Conservation (phyloP, 2,329 filamentous ascomycete genomes). For the Dactylellina sp. region DNA sequence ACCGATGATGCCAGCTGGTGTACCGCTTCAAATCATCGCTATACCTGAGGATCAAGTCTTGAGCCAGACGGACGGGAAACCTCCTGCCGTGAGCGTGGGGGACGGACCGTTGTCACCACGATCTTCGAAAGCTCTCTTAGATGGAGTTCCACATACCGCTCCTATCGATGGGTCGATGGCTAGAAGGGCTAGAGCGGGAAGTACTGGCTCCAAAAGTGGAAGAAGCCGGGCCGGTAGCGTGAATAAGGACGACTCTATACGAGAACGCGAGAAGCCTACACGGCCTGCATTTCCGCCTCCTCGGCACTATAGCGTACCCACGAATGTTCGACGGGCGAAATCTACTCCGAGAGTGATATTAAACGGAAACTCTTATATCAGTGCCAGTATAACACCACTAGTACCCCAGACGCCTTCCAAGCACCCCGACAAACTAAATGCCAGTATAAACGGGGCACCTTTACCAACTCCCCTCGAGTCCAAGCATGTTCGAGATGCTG, state of each 20-base stretch:
- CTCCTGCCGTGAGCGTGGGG: not conserved
- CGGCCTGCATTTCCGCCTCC: constrained; percentile 34
- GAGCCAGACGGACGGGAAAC: constrained; percentile 14
- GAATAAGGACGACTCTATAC: constrained; percentile 30
- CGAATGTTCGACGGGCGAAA: constrained; percentile 44
- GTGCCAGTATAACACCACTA: constrained; percentile 30
- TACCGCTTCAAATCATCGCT: constrained; percentile 42
- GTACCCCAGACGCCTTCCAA: constrained; percentile 37
- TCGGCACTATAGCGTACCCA: constrained; percentile 39
- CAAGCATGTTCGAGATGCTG: constrained; percentile 25
- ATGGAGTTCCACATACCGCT: constrained; percentile 17
- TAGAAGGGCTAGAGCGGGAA: constrained; percentile 35
- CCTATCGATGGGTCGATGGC: constrained; percentile 19
- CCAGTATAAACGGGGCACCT: constrained; percentile 8
- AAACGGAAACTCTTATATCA: constrained; percentile 43
- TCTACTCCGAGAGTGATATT: constrained; percentile 40
- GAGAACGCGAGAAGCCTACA: constrained; percentile 27
- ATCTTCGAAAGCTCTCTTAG: constrained; percentile 8
- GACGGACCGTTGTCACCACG: constrained; percentile 27
- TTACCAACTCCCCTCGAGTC: constrained; percentile 22
- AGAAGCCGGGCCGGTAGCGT: constrained; percentile 49
- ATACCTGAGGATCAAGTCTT: constrained; percentile 47
- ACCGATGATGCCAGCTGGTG: constrained; percentile 35
- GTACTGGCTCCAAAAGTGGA: constrained; percentile 37
- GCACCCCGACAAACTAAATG: constrained; percentile 22